phyloP scores from a whole-genome alignment of 176 grass and related monocot species.

The Rhynchospora pubera region DNA sequence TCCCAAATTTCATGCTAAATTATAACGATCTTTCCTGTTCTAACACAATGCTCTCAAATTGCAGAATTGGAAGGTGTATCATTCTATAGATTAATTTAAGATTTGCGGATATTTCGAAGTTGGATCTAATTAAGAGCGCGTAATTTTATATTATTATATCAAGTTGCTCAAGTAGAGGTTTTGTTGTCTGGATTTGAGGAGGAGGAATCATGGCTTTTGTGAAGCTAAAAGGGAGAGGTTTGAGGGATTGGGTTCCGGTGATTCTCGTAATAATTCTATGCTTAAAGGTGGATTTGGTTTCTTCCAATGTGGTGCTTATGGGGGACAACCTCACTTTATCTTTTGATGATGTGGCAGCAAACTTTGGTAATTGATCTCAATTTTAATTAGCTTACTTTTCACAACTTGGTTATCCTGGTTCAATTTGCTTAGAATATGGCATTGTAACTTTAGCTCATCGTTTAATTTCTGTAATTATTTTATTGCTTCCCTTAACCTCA shows the following conservation, averaged over 20 bases:
- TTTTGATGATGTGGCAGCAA: constrained; percentile 59
- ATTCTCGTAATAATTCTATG: constrained; percentile 30
- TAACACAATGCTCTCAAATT: constrained; percentile 13
- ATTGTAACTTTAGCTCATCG: neutral
- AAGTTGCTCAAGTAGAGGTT: neutral
- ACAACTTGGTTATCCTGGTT: neutral
- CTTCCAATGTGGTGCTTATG: constrained; percentile 77
- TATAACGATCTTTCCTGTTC: neutral
- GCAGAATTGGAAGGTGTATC: constrained; percentile 20
- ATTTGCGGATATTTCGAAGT: constrained; percentile 16
- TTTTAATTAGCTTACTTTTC: neutral
- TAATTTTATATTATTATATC: neutral
- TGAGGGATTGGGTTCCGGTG: neutral
- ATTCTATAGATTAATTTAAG: neutral
- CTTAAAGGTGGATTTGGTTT: constrained; percentile 41
- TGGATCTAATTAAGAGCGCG: constrained; percentile 5
- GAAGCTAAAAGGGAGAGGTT: neutral
- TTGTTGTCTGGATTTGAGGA: constrained; percentile 15
- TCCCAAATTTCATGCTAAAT: neutral
- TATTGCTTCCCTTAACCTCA: neutral
- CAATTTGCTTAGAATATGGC: neutral
- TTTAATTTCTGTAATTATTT: neutral
- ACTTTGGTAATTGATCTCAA: constrained; percentile 46
- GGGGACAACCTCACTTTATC: constrained; percentile 57
- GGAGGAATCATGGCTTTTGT: neutral